These are phyloP conservation scores for Phytophthora colocasiae DNA, from an alignment of 352 stramenopile genomes.

Conservation along the genomic window DNA sequence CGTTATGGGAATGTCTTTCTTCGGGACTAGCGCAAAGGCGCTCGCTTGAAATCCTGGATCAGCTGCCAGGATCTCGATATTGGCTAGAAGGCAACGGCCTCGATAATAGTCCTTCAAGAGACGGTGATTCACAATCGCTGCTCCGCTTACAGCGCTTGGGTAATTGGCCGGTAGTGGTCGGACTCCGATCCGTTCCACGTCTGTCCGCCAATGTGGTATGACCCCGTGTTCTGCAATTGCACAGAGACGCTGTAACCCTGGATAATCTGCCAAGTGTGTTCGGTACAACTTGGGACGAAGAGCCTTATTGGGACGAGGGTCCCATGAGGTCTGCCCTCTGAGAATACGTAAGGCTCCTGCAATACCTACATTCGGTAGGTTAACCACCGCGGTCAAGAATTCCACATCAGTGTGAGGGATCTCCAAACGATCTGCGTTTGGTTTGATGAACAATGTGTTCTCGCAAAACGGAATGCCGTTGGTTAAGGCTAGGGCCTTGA, in stretches of 20 bases:
- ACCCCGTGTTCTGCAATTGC: conserved; percentile 4
- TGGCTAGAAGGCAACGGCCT: conserved; percentile 1
- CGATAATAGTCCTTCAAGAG: conserved; percentile 13
- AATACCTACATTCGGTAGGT: too few relatives aligned
- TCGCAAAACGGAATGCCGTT: too few relatives aligned
- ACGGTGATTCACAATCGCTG: conserved; percentile 3
- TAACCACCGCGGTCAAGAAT: too few relatives aligned
- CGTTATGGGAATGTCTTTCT: too few relatives aligned
- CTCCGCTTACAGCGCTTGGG: not conserved
- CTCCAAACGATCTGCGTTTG: too few relatives aligned
- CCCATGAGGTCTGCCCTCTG: not conserved
- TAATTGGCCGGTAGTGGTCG: conserved; percentile 12
- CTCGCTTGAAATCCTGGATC: not conserved
- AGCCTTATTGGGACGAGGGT: conserved; percentile 3
- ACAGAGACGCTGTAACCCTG: conserved; percentile 1
- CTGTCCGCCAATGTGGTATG: conserved; percentile 4
- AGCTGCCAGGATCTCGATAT: not conserved
- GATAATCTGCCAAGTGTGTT: conserved; percentile 1
- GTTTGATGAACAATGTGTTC: too few relatives aligned
- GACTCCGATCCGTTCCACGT: not conserved
- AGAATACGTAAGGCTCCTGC: not conserved
- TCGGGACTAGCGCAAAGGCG: too few relatives aligned
- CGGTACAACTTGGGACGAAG: conserved; percentile 11
- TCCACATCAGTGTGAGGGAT: too few relatives aligned
- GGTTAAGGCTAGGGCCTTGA: too few relatives aligned